Base-by-base conservation (phyloP, 371 early-diverging fungal species). In the Encephalitozoon cuniculi region DNA sequence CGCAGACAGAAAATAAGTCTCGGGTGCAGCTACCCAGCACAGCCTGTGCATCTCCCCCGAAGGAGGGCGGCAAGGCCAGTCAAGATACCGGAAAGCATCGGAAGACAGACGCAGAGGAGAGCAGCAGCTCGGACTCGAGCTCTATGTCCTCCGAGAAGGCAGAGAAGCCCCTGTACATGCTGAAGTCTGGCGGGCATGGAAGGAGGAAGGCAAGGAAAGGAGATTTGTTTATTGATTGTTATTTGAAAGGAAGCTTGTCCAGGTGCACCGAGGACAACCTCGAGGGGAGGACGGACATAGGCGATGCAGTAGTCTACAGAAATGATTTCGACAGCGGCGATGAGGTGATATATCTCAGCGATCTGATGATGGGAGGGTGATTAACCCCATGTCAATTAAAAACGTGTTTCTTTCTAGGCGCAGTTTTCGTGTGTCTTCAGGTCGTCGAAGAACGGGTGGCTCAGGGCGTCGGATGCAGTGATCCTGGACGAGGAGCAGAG, bases 391-490 rank as follows among this genome's bases (percentile, higher is more conserved):
- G 9, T 32, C 34, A 34, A 59, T 34, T 28, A 28, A 59, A 59
- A 15, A 12, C 6, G 18, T 34, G 30, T 59, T 37, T n/a, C n/a
- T n/a, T 34, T 59, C 37, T 65, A 65, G 40, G 34, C 23, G 1
- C n/a, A 5, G 15, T 32, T n/a, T 15, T 30, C 0, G 23, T 51
- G 21, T 52, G 26, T 37, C 11, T 25, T 54, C 64, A 63, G n/a
- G 55, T 26, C 55, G 43, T 68, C 53, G 67, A 82, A 80, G 54
- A 82, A 82, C 18, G 68, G 77, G 44, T 86, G 86, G 4, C 73
- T 51, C 2, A 86, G 67, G 6, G 86, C 84, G 41, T 83, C 82
- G 8, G 79, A 75, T 63, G 86, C 85, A 41, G 77, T 79, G 21
- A 84, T 82, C 72, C 86, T 68, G 28, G 76, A 74, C 4, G 72